phyloP scores from a whole-genome alignment of 805 yeast genomes.

The Vanderwaltozyma yarrowii region DNA sequence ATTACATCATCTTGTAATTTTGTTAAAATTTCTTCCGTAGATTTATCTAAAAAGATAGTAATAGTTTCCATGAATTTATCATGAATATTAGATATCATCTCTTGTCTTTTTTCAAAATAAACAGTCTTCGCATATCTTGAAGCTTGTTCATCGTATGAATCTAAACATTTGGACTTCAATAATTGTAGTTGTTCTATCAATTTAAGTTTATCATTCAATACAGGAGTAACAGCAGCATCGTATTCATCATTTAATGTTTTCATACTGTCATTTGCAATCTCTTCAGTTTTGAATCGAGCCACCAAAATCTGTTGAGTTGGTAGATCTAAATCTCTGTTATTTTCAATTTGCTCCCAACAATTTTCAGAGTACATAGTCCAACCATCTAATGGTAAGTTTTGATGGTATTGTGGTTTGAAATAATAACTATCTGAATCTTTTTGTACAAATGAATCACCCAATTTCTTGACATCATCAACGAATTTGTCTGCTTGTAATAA shows the following conservation, averaged over 20 bases:
- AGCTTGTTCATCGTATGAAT: slow-evolving; percentile 58
- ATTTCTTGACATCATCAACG: slow-evolving; percentile 41
- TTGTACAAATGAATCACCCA: slow-evolving; percentile 54
- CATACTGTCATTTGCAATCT: slow-evolving; percentile 52
- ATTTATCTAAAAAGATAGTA: slow-evolving; percentile 30
- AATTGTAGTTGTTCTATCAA: slow-evolving; percentile 36
- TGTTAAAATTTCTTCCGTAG: slow-evolving; percentile 29
- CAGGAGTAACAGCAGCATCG: slow-evolving; percentile 20
- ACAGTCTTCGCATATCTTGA: slow-evolving; percentile 62
- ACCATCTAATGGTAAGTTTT: slow-evolving; percentile 80
- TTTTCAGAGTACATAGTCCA: slow-evolving; percentile 88
- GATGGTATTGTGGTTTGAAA: slow-evolving; percentile 61
- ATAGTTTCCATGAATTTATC: slow-evolving; percentile 36
- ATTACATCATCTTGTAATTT: slow-evolving; percentile 22
- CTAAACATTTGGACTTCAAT: slow-evolving; percentile 39
- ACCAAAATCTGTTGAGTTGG: slow-evolving; percentile 96
- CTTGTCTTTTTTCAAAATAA: slow-evolving; percentile 49
- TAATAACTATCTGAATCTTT: slow-evolving; percentile 24
- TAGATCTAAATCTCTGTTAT: slow-evolving; percentile 85
- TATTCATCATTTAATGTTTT: slow-evolving; percentile 34
- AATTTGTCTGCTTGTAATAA: slow-evolving; percentile 70
- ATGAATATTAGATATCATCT: slow-evolving; percentile 41
- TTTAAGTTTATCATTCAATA: slow-evolving; percentile 18
- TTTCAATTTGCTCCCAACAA: slow-evolving; percentile 91
- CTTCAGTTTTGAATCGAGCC: slow-evolving; percentile 91